These are phyloP conservation scores for Leishmania turanica DNA, from an alignment of 208 protist species.

Conservation along the genomic window DNA sequence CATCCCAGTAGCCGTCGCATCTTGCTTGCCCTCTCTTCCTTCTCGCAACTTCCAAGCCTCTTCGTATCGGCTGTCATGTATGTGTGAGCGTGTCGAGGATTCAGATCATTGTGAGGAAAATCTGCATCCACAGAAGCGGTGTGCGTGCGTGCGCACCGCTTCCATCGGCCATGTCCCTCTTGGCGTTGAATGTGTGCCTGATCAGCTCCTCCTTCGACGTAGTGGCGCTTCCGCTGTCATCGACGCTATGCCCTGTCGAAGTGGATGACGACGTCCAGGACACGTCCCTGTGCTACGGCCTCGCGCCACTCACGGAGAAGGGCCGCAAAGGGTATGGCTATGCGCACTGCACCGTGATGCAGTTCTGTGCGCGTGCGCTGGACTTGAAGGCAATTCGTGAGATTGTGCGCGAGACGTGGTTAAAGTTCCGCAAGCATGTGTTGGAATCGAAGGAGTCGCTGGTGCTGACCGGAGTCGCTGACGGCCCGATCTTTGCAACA, in stretches of 20 bases:
- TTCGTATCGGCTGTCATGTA: background rate
- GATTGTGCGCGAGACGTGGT: slow-evolving; percentile 48
- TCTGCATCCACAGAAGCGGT: background rate
- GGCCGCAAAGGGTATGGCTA: slow-evolving; percentile 56
- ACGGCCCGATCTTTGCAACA: slow-evolving; percentile 53
- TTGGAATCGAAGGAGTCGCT: slow-evolving; percentile 43
- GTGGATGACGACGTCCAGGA: slow-evolving; percentile 42
- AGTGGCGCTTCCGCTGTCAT: slow-evolving; percentile 68
- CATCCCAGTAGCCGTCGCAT: background rate
- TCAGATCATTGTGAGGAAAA: background rate
- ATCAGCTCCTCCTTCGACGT: slow-evolving; percentile 70
- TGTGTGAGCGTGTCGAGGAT: background rate
- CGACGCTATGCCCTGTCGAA: slow-evolving; percentile 50
- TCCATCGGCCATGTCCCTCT: slow-evolving; percentile 40
- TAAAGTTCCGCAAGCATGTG: slow-evolving; percentile 29
- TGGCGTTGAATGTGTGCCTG: slow-evolving; percentile 75
- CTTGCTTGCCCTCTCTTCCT: background rate
- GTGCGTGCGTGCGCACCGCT: background rate
- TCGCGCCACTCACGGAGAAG: slow-evolving; percentile 58
- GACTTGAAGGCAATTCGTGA: slow-evolving; percentile 49
- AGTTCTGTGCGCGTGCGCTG: slow-evolving; percentile 62
- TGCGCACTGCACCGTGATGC: slow-evolving; percentile 76
- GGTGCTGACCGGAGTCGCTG: slow-evolving; percentile 35
- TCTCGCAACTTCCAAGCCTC: background rate
- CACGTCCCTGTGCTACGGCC: slow-evolving; percentile 45